Percentiles rank a stretch among this genome's conserved stretches.
These are phyloP conservation scores for Trichoderma asperelloides DNA, from an alignment of 495 filamentous ascomycete species.

Conservation along the genomic window DNA sequence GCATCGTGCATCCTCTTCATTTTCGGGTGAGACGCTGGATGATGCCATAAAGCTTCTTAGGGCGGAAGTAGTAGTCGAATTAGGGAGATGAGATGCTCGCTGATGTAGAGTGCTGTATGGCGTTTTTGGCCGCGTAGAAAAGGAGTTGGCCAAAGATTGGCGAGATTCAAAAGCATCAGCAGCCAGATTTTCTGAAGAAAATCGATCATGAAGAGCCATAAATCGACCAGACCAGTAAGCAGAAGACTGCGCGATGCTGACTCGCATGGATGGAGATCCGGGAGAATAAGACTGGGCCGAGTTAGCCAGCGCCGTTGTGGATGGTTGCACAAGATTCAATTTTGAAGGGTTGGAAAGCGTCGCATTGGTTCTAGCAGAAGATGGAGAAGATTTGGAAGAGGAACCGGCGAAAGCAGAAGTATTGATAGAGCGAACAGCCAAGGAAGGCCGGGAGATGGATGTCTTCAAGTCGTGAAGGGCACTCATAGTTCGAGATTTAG, in stretches of 20 bases:
- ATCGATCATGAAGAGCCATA: slow-evolving; percentile 41
- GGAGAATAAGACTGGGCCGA: slow-evolving; percentile 7
- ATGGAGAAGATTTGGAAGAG: slow-evolving; percentile 13
- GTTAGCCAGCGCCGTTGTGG: slow-evolving; percentile 11
- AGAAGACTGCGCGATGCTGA: slow-evolving; percentile 24
- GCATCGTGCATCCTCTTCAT: slow-evolving; percentile 32
- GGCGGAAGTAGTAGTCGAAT: slow-evolving; percentile 13
- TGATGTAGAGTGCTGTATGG: slow-evolving; percentile 8
- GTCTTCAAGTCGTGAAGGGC: slow-evolving; percentile 30
- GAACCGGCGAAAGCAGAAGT: not conserved
- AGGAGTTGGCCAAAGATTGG: not conserved
- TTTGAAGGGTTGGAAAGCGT: not conserved
- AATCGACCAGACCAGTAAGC: slow-evolving; percentile 51
- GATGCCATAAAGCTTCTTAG: slow-evolving; percentile 11
- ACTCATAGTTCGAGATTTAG: slow-evolving; percentile 30
- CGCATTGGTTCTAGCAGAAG: not conserved
- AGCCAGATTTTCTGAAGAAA: slow-evolving; percentile 33
- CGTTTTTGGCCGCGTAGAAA: not conserved
- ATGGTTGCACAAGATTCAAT: not conserved
- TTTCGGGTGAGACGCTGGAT: slow-evolving; percentile 17
- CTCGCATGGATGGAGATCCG: not conserved
- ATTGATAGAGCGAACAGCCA: slow-evolving; percentile 7
- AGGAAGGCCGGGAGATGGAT: slow-evolving; percentile 29
- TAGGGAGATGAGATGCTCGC: slow-evolving; percentile 6
- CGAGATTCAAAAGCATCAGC: slow-evolving; percentile 22